Evolutionary conservation across 352 stramenopile species (phyloP).

Genomic region (Aphanomyces cochlioides): DNA sequence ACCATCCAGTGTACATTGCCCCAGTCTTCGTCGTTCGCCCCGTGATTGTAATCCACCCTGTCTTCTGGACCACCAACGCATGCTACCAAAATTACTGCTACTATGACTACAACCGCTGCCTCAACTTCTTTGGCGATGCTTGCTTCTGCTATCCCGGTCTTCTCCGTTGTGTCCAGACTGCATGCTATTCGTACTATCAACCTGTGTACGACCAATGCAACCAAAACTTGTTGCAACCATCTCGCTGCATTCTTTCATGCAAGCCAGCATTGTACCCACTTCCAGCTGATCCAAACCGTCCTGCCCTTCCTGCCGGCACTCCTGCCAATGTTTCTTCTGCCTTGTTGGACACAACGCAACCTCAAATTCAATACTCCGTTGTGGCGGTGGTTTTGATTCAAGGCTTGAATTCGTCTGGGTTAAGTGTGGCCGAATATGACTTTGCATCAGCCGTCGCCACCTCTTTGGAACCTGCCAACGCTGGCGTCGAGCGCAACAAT

Average conservation of each 20-base stretch:
- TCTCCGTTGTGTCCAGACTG: conserved; percentile 13
- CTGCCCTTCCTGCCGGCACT: background rate
- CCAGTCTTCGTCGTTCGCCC: background rate
- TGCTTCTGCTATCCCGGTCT: conserved; percentile 28
- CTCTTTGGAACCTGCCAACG: conserved; percentile 1
- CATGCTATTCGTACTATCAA: conserved; percentile 26
- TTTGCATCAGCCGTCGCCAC: conserved; percentile 3
- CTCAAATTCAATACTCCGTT: conserved; percentile 7
- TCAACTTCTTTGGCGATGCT: conserved; percentile 14
- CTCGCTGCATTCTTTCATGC: conserved; percentile 23
- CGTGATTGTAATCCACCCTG: background rate
- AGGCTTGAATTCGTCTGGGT: conserved; percentile 12
- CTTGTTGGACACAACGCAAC: background rate
- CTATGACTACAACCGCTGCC: conserved; percentile 18
- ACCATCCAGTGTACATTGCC: conserved; percentile 8
- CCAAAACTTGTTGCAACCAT: background rate
- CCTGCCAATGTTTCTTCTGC: background rate
- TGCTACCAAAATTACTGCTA: conserved; percentile 29
- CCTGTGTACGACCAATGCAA: conserved; percentile 25
- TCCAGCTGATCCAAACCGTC: background rate
- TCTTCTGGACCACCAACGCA: conserved; percentile 16
- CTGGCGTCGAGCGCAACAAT: conserved; percentile 10
- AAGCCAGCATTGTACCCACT: conserved; percentile 17
- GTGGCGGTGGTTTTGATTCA: conserved; percentile 18
- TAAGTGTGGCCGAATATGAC: conserved; percentile 10